These are phyloP conservation scores for Terfezia boudieri DNA, from an alignment of 495 filamentous ascomycete genomes.

Conservation along the genomic window DNA sequence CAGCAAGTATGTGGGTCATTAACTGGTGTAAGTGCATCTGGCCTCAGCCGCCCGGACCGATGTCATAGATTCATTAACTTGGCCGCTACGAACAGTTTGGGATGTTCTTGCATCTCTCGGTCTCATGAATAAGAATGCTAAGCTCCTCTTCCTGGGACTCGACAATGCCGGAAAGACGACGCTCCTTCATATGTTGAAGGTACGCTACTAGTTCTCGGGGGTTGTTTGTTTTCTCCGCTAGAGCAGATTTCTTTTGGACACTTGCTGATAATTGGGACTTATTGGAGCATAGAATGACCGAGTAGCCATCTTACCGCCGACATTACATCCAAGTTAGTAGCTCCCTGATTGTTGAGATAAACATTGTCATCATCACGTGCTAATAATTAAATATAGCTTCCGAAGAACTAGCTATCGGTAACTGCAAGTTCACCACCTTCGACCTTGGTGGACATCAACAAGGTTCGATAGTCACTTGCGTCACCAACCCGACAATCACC, in stretches of 20 bases:
- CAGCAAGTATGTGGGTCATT: conserved; percentile 66
- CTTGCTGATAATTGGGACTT: background rate
- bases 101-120: conserved; percentile 79
- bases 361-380: background rate
- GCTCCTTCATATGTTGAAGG: conserved; percentile 79
- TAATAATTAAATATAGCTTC: conserved; percentile 38
- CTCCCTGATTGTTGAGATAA: background rate
- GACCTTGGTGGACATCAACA: conserved; percentile 95
- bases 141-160: conserved; percentile 80
- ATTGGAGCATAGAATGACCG: conserved; percentile 48
- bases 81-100: conserved; percentile 38
- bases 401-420: conserved; percentile 90
- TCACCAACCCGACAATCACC: conserved; percentile 5
- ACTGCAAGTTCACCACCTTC: conserved; percentile 92
- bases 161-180: conserved; percentile 99
- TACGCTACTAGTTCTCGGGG: conserved; percentile 21
- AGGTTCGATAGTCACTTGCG: conserved; percentile 28
- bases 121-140: conserved; percentile 87
- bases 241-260: background rate
- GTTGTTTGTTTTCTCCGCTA: background rate
- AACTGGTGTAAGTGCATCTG: conserved; percentile 62
- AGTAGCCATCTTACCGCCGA: conserved; percentile 80
- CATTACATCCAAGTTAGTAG: conserved; percentile 61
- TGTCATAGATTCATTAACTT: too few species aligned
- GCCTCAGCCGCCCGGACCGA: too few species aligned